Evolutionary conservation across 2,329 filamentous ascomycete genomes (phyloP).

Genomic region (Thielaviopsis euricoi): DNA sequence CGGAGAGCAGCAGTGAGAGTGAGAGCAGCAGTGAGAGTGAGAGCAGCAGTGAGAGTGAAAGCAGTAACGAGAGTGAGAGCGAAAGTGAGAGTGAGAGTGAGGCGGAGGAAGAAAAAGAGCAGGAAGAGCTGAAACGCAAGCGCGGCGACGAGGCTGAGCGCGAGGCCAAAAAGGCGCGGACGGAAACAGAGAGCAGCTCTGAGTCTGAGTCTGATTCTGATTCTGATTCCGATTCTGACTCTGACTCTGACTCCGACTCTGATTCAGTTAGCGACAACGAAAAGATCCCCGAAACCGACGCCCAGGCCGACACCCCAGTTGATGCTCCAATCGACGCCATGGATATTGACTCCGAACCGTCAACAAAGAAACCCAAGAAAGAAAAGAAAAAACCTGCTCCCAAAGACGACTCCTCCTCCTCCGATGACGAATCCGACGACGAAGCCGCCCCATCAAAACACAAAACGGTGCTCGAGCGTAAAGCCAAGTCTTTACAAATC

Average conservation of each 20-base stretch:
- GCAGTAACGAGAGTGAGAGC: not conserved
- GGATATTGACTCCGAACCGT: not conserved
- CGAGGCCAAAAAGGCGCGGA: not conserved
- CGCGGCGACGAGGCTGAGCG: not conserved
- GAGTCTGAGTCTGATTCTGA: not conserved
- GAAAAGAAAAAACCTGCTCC: not conserved
- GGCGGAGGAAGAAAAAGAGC: not conserved
- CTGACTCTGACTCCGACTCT: not conserved
- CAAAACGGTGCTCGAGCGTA: conserved; percentile 16
- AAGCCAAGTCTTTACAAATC: conserved; percentile 18
- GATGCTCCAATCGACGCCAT: no score
- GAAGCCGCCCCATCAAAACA: conserved; percentile 7
- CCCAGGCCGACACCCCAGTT: not conserved
- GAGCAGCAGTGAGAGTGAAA: not conserved
- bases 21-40: not conserved
- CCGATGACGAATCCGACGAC: not conserved
- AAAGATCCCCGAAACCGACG: not conserved
- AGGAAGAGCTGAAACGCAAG: not conserved
- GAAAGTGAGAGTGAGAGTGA: not conserved
- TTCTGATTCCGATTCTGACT: conserved; percentile 7
- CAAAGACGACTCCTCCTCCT: not conserved
- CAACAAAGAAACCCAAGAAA: conserved; percentile 1
- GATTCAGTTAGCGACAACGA: not conserved
- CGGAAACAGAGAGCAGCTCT: not conserved
- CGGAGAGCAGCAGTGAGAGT: not conserved